Evolutionary conservation across 768 basidiomycete species (phyloP).

Genomic region (Pseudohyphozyma bogoriensis): DNA sequence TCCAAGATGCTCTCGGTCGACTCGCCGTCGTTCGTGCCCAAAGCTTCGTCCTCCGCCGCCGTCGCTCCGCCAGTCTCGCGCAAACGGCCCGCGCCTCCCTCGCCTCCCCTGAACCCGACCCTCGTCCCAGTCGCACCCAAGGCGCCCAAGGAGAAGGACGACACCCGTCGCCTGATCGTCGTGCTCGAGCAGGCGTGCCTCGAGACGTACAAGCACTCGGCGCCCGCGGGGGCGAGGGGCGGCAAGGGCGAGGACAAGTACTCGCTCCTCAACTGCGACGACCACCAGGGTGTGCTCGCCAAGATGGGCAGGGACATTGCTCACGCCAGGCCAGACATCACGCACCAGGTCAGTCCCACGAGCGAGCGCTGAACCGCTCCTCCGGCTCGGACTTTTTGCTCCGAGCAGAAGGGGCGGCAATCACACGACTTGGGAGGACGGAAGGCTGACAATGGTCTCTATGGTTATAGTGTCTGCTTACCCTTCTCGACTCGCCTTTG

Average conservation of each 20-base stretch:
- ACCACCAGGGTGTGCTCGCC: conserved; percentile 90
- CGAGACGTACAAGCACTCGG: conserved; percentile 79
- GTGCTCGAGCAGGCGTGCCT: conserved; percentile 89
- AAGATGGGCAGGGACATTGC: conserved; percentile 97
- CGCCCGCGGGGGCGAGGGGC: conserved; percentile 48
- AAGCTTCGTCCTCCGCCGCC: neutral
- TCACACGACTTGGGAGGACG: neutral
- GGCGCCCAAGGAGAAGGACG: conserved; percentile 40
- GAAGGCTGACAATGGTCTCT: neutral
- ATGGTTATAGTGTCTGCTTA: conserved; percentile 68
- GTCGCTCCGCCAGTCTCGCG: conserved; percentile 11
- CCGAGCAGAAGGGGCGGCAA: neutral
- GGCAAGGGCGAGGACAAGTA: conserved; percentile 72
- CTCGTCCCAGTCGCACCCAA: conserved; percentile 29
- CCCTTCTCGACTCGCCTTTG: conserved; percentile 88
- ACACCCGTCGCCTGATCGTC: conserved; percentile 64
- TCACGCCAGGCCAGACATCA: conserved; percentile 97
- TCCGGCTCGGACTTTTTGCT: neutral
- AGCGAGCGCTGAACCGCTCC: too few relatives aligned
- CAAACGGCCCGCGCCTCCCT: conserved; percentile 28
- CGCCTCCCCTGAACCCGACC: conserved; percentile 29
- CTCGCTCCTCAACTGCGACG: conserved; percentile 93
- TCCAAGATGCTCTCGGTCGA: too few relatives aligned
- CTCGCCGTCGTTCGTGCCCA: neutral
- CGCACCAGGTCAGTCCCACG: conserved; percentile 68